Base-by-base conservation (phyloP, 768 basidiomycete species). In the Psilocybe subaeruginosa region DNA sequence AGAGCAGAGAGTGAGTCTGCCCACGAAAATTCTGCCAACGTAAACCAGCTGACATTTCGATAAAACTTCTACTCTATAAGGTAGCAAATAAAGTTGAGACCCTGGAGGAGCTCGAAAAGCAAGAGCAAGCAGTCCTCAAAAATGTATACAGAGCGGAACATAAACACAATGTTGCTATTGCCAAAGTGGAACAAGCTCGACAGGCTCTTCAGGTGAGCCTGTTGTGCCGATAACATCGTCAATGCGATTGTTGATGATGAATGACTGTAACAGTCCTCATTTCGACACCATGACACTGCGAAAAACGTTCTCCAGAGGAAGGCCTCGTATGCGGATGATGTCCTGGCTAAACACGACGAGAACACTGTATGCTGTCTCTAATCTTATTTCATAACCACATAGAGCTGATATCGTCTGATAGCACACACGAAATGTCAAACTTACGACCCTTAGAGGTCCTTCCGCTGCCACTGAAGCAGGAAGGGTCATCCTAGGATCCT, bases 111-210 rank as follows among this genome's bases (percentile, higher is more conserved):
- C 71, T 79, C 47, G 75, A 80, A 63, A 77, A 78, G 66, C 73
- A 74, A 49, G 85, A 89, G 69, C 76, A 82, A 62, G 77, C 78
- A 61, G 71, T 78, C 6, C 76, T 79, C 14, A 76, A 80, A 50
- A 77, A 78, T 19, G 70, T 86, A 50, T 80, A 82, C 69, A 78
- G 85, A 51, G 83, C 85, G 12, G 76, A 78, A 9, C 80, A 84
- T 62, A 71, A 77, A 35, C 85, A 86, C 63, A 81, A 88, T 29
- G 66, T 75, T 23, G 80, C 83, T 2, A 54, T 80, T 19, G 70
- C 80, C 75, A 59, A 72, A 77, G 35, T 74, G 71, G 63, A 76
- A 4, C 43, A 61, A n/a, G 70, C 56, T 78, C 82, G 5, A 74
- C 78, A 66, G 41, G 76, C 80, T 14, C 70, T 78, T n/a, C 72